A percentile compares a stretch with the other conserved stretches of the same genome.
phyloP scores from a whole-genome alignment of 345 rosid genomes.

The Cardamine chenopodiifolia region DNA sequence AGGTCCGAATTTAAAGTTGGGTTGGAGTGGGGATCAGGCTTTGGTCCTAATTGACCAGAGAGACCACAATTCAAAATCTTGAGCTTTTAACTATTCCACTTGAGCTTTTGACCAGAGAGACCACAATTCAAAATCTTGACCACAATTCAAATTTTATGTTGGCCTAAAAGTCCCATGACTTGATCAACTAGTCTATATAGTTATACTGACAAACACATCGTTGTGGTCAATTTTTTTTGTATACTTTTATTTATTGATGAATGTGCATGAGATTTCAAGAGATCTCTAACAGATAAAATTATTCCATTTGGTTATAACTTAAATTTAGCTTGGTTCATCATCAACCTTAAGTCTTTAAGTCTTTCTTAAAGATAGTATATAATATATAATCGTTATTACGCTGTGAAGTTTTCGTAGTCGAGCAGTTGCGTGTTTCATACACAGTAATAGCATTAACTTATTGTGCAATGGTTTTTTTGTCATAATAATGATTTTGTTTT shows the following conservation, averaged over 20 bases:
- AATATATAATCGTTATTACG: background rate
- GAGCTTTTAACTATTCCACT: background rate
- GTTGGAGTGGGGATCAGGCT: background rate
- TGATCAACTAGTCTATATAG: conserved; percentile 19
- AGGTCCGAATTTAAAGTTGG: background rate
- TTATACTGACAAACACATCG: background rate
- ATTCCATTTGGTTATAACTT: background rate
- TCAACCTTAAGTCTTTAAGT: conserved; percentile 30
- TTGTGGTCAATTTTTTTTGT: background rate
- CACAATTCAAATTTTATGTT: conserved; percentile 16
- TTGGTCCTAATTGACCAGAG: background rate
- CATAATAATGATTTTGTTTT: background rate
- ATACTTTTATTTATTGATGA: background rate
- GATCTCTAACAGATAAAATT: background rate
- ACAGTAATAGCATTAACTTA: background rate
- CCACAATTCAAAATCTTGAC: conserved; percentile 5
- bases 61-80: conserved; percentile 4
- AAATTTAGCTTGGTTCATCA: conserved; percentile 25
- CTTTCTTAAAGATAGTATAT: conserved; percentile 20
- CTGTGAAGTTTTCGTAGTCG: background rate
- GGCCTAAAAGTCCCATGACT: conserved; percentile 26
- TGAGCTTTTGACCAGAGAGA: too few relatives aligned
- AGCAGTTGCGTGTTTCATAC: background rate
- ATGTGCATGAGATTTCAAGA: background rate
- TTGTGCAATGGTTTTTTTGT: background rate